Evolutionary conservation across 2,329 filamentous ascomycete species (phyloP), one percentile per base, ranked within the genome.

Genomic region (Penicillium verrucosum): DNA sequence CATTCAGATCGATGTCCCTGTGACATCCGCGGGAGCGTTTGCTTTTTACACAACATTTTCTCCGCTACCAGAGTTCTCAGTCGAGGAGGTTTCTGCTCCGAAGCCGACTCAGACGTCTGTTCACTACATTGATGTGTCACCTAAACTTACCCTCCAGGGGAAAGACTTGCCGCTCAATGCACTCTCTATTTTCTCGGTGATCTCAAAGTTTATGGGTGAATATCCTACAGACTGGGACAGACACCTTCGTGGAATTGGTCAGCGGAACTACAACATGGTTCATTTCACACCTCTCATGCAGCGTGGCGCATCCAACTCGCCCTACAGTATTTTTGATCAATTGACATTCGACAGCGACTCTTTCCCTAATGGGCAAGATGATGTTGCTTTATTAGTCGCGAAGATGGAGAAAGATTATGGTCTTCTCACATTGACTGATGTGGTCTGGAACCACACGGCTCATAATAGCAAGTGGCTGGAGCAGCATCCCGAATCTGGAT

Each of bases 161-260:
- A 80, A 85, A 45, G 83, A 85, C 10, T 77, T 99, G 65, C 92
- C 94, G 1, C 81, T 97, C 65, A 87, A 94, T 64, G 90, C 93
- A 1, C 80, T 99, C 48, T 95, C 91, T 14, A 84, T 97, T 63
- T 96, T 97, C 77, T 97, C 94, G 11, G 83, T 93, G 54, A 90
- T 99, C 61, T 97, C 93, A 71, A 99, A 99, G 77, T 97, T 97
- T 77, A 95, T 99, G 90, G 94, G 94, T 60, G 87, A 88, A 69
- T 96, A 94, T 70, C 91, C 93, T 0, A 81, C 81, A 16, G 90
- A 96, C 68, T 99, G 93, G 92, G 86, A 97, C 71, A 88, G 85
- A 50, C 93, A 97, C 72, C 78, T 99, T 56, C 82, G 84, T 55
- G 92, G 94, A 29, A 96, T 99, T 72, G 89, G 90, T 71, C 85